Base-by-base conservation (phyloP, 805 yeast species). In the Sungouiozyma intestinalis region DNA sequence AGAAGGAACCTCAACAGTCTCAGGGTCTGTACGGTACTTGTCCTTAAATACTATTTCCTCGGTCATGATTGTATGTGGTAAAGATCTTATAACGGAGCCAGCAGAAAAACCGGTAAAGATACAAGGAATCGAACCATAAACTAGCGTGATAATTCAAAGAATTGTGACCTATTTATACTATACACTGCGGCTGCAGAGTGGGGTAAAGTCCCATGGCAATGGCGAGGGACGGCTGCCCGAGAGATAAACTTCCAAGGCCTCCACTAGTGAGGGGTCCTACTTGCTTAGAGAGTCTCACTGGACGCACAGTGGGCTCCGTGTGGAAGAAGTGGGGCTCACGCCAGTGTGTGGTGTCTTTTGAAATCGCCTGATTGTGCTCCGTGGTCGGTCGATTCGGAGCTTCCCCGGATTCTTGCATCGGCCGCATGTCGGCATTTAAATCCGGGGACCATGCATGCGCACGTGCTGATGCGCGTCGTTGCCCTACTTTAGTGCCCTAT, bases 341-440 rank as follows among this genome's bases (percentile, higher is more conserved):
- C n/a, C n/a, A n/a, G n/a, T n/a, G n/a, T n/a, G n/a, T n/a, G n/a
- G n/a, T n/a, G n/a, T n/a, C n/a, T n/a, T n/a, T n/a, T n/a, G 29
- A 24, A 24, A 24, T 24, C 29, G 29, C 29, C 29, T 24, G 29
- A 24, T 24, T 11, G 11, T 24, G 29, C 9, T 24, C 29, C 29
- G 37, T 8, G 37, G 5, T 19, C 15, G 27, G 16, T 6, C 13
- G 38, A 27, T 13, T 21, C 32, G 13, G 5, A 38, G 41, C 34
- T 38, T 38, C 33, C 39, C 45, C 36, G 35, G 24, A 24, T 36
- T 41, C 11, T 31, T 40, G n/a, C 21, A 33, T 27, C 41, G 43
- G 31, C 39, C 34, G 11, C 37, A 17, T 15, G 16, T 27, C 15
- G 41, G 32, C 15, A 33, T n/a, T 3, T 20, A 2, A 16, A 6